Evolutionary conservation across 768 basidiomycete species (phyloP).

Genomic region (Xerocomellus chrysenteron): DNA sequence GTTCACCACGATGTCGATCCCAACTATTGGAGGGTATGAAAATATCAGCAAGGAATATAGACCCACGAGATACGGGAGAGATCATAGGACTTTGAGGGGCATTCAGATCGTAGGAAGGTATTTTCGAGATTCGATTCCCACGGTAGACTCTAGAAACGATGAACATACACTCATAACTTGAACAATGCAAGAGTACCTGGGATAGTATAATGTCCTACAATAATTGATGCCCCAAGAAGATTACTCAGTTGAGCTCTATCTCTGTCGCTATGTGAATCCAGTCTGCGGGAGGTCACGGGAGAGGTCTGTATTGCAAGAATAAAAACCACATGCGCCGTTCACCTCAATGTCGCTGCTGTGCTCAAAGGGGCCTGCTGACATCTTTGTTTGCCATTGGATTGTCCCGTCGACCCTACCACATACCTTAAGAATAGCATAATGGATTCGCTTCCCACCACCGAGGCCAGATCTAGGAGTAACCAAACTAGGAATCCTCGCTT

Average conservation of each 20-base stretch:
- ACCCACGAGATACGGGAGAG: background rate
- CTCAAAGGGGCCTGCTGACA: slow-evolving; percentile 74
- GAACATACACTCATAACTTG: background rate
- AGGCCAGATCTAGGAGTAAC: slow-evolving; percentile 77
- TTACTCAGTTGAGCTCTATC: slow-evolving; percentile 95
- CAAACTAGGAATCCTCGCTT: slow-evolving; percentile 70
- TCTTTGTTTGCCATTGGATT: background rate
- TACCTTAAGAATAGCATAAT: slow-evolving; percentile 85
- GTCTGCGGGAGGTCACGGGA: slow-evolving; percentile 44
- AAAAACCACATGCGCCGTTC: slow-evolving; percentile 47
- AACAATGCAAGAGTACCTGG: slow-evolving; percentile 55
- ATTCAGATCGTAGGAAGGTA: slow-evolving; percentile 77
- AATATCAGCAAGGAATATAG: slow-evolving; percentile 3
- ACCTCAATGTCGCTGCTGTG: slow-evolving; percentile 91
- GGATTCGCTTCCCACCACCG: slow-evolving; percentile 64
- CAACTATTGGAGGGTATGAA: slow-evolving; percentile 47
- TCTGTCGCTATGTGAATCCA: slow-evolving; percentile 91
- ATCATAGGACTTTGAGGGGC: slow-evolving; percentile 89
- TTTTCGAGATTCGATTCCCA: slow-evolving; percentile 81
- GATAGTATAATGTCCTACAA: slow-evolving; percentile 89
- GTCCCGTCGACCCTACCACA: slow-evolving; percentile 4
- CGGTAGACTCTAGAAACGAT: slow-evolving; percentile 68
- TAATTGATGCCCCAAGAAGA: slow-evolving; percentile 80
- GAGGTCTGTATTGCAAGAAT: background rate
- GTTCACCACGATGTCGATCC: slow-evolving; percentile 86